phyloP scores from a whole-genome alignment of 805 yeast genomes.

The Metschnikowia koreensis region DNA sequence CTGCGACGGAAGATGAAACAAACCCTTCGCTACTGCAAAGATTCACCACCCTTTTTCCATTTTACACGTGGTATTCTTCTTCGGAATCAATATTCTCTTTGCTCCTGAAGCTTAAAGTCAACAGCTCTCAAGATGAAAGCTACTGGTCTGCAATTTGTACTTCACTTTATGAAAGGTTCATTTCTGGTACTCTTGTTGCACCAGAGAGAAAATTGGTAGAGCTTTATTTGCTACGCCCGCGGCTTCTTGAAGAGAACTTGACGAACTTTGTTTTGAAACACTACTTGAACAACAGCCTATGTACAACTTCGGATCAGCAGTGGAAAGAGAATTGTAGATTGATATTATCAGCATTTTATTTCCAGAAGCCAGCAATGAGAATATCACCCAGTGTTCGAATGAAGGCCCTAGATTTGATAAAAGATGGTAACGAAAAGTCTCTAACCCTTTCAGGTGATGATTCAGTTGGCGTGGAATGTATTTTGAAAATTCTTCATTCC shows the following conservation, averaged over 20 bases:
- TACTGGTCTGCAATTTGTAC: conserved; percentile 35
- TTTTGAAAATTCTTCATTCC: conserved; percentile 33
- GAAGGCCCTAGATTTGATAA: conserved; percentile 33
- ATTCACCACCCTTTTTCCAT: conserved; percentile 31
- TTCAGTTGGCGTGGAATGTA: conserved; percentile 30
- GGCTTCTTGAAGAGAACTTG: conserved; percentile 34
- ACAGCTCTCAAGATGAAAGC: conserved; percentile 27
- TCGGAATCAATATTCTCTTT: conserved; percentile 41
- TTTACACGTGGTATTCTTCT: conserved; percentile 41
- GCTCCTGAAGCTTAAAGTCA: conserved; percentile 23
- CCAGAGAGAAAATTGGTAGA: conserved; percentile 42
- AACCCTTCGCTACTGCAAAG: conserved; percentile 10
- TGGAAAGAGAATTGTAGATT: conserved; percentile 51
- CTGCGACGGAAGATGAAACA: conserved; percentile 23
- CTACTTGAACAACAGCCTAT: conserved; percentile 48
- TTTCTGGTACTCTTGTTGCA: conserved; percentile 37
- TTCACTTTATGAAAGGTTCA: conserved; percentile 32
- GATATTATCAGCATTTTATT: conserved; percentile 46
- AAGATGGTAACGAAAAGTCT: conserved; percentile 37
- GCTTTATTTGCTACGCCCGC: conserved; percentile 39
- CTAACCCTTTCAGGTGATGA: conserved; percentile 26
- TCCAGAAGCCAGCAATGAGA: conserved; percentile 13
- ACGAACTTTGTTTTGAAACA: conserved; percentile 46
- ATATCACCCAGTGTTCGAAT: conserved; percentile 26
- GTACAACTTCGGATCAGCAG: conserved; percentile 49